Percentiles rank a stretch among this genome's conserved stretches.
Evolutionary conservation across 768 basidiomycete genomes (phyloP).

Genomic region (Boletus vinaceobasis): DNA sequence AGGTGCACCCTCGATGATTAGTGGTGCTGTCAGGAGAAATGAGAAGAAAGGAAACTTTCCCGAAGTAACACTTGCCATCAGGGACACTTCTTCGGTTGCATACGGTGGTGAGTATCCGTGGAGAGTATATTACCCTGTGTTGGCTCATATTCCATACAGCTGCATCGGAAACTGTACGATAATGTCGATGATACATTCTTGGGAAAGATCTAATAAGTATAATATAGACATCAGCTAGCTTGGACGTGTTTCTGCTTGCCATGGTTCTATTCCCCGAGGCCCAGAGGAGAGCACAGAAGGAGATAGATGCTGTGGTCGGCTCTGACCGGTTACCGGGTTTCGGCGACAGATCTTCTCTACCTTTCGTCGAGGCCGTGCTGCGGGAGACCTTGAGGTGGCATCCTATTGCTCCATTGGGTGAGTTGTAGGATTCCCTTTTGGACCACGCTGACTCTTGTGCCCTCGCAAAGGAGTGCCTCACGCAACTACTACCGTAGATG

Average conservation of each 20-base stretch:
- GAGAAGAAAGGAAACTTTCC: conserved; percentile 15
- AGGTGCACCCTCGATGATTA: conserved; percentile 20
- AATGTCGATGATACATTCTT: neutral
- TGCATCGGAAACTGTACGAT: conserved; percentile 26
- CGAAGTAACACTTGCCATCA: conserved; percentile 20
- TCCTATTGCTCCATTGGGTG: conserved; percentile 21
- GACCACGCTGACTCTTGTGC: neutral
- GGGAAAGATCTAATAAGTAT: neutral
- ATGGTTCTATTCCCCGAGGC: conserved; percentile 28
- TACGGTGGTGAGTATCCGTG: conserved; percentile 18
- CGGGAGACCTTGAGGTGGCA: conserved; percentile 24
- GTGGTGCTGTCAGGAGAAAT: conserved; percentile 18
- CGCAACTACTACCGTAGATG: conserved; percentile 17
- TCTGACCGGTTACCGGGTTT: conserved; percentile 20
- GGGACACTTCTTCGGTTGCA: conserved; percentile 20
- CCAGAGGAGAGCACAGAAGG: conserved; percentile 22
- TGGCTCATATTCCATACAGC: conserved; percentile 14
- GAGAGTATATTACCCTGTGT: neutral
- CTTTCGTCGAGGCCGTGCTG: conserved; percentile 24
- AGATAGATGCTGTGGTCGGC: conserved; percentile 24
- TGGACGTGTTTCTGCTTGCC: conserved; percentile 25
- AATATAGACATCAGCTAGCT: conserved; percentile 18
- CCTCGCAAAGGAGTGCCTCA: conserved; percentile 20
- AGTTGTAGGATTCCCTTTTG: neutral
- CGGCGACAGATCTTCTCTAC: conserved; percentile 21